Percentiles rank a stretch among this genome's conserved stretches.
These are phyloP conservation scores for Beauveria scarabaeidicola DNA, from an alignment of 2,329 filamentous ascomycete genomes.

Conservation along the genomic window DNA sequence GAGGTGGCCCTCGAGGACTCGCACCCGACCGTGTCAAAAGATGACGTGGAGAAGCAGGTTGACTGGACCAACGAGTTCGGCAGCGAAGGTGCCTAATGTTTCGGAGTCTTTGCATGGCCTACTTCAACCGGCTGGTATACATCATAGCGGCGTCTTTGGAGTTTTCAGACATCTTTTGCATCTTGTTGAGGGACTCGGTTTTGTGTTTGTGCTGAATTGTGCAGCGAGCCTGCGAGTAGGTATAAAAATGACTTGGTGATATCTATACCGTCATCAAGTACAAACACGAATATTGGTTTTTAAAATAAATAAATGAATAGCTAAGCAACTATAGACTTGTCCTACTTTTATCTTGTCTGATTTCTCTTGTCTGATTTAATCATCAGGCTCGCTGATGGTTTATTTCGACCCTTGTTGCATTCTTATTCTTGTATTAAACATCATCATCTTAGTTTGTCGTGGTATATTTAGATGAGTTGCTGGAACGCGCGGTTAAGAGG, in stretches of 20 bases:
- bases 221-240: not conserved
- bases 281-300: not conserved
- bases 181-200: not conserved
- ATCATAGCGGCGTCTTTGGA: constrained; percentile 12
- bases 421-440: not conserved
- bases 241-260: not conserved
- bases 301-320: not conserved
- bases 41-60: constrained; percentile 73
- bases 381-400: not conserved
- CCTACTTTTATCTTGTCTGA: not conserved
- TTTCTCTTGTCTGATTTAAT: not conserved
- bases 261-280: not conserved
- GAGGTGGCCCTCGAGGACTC: constrained; percentile 82
- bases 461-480: constrained; percentile 72
- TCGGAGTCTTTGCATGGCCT: not conserved
- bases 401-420: not conserved
- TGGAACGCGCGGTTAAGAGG: constrained; percentile 96
- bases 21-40: constrained; percentile 79
- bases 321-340: not conserved
- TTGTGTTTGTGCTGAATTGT: not conserved
- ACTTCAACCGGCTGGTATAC: constrained; percentile 4
- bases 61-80: constrained; percentile 97
- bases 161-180: constrained; percentile 10
- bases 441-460: not conserved
- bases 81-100: constrained; percentile 61